These are phyloP conservation scores for Colletotrichum endophyticum DNA, from an alignment of 2,329 filamentous ascomycete genomes.

Conservation along the genomic window DNA sequence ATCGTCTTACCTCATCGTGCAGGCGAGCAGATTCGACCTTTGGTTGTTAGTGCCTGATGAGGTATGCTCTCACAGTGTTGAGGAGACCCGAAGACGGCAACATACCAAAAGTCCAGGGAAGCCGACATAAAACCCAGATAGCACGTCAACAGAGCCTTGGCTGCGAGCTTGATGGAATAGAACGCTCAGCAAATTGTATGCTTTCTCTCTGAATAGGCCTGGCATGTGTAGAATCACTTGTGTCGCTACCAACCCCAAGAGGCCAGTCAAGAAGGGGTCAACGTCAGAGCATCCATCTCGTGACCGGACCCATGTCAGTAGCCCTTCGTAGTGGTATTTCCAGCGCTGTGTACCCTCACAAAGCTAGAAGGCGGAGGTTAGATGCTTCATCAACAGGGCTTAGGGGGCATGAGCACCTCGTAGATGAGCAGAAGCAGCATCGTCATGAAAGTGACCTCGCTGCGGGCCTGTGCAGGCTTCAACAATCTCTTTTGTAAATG, in stretches of 20 bases:
- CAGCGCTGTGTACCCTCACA: background rate
- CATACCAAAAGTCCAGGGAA: background rate
- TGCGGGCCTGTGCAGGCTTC: background rate
- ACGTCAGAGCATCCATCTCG: background rate
- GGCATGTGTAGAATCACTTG: background rate
- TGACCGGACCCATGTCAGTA: background rate
- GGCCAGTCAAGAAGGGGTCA: background rate
- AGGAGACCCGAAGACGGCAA: background rate
- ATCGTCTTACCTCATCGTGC: background rate
- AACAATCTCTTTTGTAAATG: background rate
- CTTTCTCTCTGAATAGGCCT: background rate
- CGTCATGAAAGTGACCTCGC: background rate
- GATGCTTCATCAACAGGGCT: fast-evolving
- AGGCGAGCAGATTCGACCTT: background rate
- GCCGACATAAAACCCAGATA: background rate
- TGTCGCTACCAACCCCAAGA: background rate
- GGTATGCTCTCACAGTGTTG: background rate
- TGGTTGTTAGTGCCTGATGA: background rate
- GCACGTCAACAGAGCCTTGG: background rate
- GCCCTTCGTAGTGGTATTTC: background rate
- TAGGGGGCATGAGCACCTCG: background rate
- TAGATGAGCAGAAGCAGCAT: background rate
- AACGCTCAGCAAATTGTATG: background rate
- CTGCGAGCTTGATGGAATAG: background rate
- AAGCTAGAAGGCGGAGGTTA: background rate